Percentiles rank a stretch among this genome's conserved stretches.
Conservation (phyloP, 2,329 filamentous ascomycete genomes). For the Cercospora berteroae region DNA sequence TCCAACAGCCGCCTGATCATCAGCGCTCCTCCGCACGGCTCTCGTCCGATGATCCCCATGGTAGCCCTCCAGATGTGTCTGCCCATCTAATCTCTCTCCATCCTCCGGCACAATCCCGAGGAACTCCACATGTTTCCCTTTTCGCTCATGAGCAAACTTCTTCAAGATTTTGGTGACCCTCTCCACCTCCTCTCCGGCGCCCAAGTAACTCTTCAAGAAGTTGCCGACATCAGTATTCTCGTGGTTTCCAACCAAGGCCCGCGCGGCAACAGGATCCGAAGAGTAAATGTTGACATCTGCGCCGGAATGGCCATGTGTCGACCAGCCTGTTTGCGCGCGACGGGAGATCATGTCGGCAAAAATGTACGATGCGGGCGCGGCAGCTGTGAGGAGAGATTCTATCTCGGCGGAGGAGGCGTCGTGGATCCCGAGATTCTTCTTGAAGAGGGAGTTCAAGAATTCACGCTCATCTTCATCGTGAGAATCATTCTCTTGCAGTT, state of each 20-base stretch:
- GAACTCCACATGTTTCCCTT: slow-evolving; percentile 41
- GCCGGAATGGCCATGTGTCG: slow-evolving; percentile 81
- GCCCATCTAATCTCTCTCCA: slow-evolving; percentile 46
- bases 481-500: slow-evolving; percentile 10
- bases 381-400: slow-evolving; percentile 55
- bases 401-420: slow-evolving; percentile 71
- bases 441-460: slow-evolving; percentile 70
- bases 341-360: slow-evolving; percentile 86
- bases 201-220: slow-evolving; percentile 77
- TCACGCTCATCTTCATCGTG: slow-evolving; percentile 48
- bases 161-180: slow-evolving; percentile 73
- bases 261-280: slow-evolving; percentile 63
- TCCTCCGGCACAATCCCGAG: slow-evolving; percentile 44
- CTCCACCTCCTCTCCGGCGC: slow-evolving; percentile 76
- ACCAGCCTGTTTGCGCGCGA: slow-evolving; percentile 88
- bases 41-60: slow-evolving; percentile 32
- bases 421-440: slow-evolving; percentile 70
- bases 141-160: slow-evolving; percentile 49
- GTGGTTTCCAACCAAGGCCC: slow-evolving; percentile 74
- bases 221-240: slow-evolving; percentile 91
- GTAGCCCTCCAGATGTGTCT: slow-evolving; percentile 45
- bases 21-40: slow-evolving; percentile 7
- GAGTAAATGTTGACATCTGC: slow-evolving; percentile 97
- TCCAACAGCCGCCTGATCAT: slow-evolving; percentile 9
- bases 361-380: slow-evolving; percentile 55